Percentiles rank a stretch among this genome's conserved stretches.
Evolutionary conservation across 2,329 filamentous ascomycete genomes (phyloP).

Genomic region (Ceratocystis variospora): DNA sequence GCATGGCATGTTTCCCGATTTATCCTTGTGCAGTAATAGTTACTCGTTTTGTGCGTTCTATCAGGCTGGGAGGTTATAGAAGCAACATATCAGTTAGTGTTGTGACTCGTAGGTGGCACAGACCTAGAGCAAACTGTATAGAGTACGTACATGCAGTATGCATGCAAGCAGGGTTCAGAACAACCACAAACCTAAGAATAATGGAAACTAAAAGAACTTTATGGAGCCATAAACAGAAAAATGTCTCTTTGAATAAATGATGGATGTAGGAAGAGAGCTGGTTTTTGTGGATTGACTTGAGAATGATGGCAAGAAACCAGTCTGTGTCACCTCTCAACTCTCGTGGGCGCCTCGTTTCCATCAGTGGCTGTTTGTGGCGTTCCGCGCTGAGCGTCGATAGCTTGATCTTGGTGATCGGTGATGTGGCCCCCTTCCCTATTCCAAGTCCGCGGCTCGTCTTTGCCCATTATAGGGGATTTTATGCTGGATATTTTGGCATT

Average conservation of each 20-base stretch:
- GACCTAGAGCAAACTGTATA: conserved; percentile 1
- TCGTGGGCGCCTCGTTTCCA: too few relatives aligned
- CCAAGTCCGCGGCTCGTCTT: not conserved
- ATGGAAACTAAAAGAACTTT: not conserved
- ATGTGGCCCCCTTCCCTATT: not conserved
- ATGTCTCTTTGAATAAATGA: not conserved
- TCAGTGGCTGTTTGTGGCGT: not conserved
- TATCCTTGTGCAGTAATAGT: not conserved
- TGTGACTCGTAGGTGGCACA: conserved; percentile 6
- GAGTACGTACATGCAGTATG: conserved; percentile 9
- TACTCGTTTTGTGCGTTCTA: not conserved
- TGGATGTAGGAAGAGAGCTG: not conserved
- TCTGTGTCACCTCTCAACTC: too few relatives aligned
- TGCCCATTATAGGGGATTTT: not conserved
- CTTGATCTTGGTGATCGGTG: not conserved
- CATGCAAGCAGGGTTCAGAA: conserved; percentile 2
- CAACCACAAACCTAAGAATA: not conserved
- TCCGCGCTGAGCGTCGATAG: not conserved
- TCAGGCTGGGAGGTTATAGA: not conserved
- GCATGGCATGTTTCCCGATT: not conserved
- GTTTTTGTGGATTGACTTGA: not conserved
- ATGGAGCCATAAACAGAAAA: not conserved
- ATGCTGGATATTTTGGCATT: not conserved
- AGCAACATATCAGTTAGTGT: not conserved
- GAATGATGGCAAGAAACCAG: too few relatives aligned